Base-by-base conservation (phyloP, 371 early-diverging fungal genomes). In the Fennellomyces sp. region DNA sequence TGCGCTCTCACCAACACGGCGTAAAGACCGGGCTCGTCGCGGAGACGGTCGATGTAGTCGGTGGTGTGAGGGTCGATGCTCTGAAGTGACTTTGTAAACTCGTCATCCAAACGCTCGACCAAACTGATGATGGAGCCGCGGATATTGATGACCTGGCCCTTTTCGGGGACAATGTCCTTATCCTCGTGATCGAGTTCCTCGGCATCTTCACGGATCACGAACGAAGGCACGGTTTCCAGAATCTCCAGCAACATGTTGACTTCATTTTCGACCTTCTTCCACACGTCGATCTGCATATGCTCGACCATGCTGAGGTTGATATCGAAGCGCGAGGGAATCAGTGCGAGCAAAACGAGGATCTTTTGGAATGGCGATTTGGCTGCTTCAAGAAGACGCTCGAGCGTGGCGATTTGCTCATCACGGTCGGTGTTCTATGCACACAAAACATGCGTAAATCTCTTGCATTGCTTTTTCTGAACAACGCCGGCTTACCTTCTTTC, bases 31-130 rank as follows among this genome's bases (percentile, higher is more conserved):
- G 91, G 86, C 58, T 97, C 94, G 73, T 97, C 97, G 60, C 88
- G 85, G 66, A 98, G 85, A 51, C 98, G 92, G 57, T 94, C 96
- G 58, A 96, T 86, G 69, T 97, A 98, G 66, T 98, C 97, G 55
- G 92, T 91, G 30, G 97, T 91, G 75, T 96, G 96, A 58, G 98
- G 96, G 75, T 98, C 99, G 63, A 94, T 92, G 78, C 88, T 89
- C 76, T 95, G 97, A 45, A 99, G 87, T 13, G 94, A 89, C 73
- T 93, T 93, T 60, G 87, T 93, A 78, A 96, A 98, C 78, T 98
- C 99, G 49, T 98, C 97, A 78, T 97, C 97, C 36, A 98, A 75
- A 41, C 98, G 92, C 66, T 97, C 97, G 31, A 97, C 82, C 56
- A 94, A 90, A 50, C 95, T 88, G 62, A 91, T 83, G 55, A 98